Evolutionary conservation across 371 early-diverging fungal genomes (phyloP).

Genomic region (Dentiscutata heterogama): DNA sequence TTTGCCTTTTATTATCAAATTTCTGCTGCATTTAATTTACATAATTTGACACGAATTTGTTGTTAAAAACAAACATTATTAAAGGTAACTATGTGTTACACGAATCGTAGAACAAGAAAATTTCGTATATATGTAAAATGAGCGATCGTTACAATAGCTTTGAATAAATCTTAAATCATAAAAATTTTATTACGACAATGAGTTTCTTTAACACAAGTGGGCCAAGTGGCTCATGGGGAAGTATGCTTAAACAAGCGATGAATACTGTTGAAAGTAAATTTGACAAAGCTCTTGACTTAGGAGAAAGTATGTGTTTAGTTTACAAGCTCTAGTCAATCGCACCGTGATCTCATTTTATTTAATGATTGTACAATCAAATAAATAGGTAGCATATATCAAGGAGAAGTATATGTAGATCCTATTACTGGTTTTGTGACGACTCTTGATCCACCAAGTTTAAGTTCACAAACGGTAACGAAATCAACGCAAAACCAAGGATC

Average conservation of each 20-base stretch:
- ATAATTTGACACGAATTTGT: too few relatives aligned
- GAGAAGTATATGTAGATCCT: constrained; percentile 32
- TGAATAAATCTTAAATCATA: background rate
- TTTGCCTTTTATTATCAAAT: too few relatives aligned
- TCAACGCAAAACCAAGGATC: constrained; percentile 4
- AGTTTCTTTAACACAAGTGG: constrained; percentile 35
- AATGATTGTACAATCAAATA: background rate
- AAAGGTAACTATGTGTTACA: too few relatives aligned
- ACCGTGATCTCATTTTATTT: background rate
- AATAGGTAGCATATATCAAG: constrained; percentile 18
- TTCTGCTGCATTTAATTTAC: too few relatives aligned
- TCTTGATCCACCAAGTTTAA: background rate
- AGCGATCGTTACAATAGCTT: too few relatives aligned
- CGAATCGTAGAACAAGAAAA: too few relatives aligned
- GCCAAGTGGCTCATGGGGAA: constrained; percentile 25
- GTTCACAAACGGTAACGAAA: background rate
- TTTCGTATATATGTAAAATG: too few relatives aligned
- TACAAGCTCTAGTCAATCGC: background rate
- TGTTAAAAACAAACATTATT: too few relatives aligned
- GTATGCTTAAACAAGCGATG: constrained; percentile 45
- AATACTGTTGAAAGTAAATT: constrained; percentile 45
- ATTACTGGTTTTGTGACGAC: constrained; percentile 20
- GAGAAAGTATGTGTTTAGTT: background rate
- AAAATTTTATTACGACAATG: background rate
- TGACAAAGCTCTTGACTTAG: constrained; percentile 45